Percentiles rank a stretch among this genome's conserved stretches.
phyloP scores from a whole-genome alignment of 2,329 filamentous ascomycete genomes.

The Teratosphaeria zuluensis region DNA sequence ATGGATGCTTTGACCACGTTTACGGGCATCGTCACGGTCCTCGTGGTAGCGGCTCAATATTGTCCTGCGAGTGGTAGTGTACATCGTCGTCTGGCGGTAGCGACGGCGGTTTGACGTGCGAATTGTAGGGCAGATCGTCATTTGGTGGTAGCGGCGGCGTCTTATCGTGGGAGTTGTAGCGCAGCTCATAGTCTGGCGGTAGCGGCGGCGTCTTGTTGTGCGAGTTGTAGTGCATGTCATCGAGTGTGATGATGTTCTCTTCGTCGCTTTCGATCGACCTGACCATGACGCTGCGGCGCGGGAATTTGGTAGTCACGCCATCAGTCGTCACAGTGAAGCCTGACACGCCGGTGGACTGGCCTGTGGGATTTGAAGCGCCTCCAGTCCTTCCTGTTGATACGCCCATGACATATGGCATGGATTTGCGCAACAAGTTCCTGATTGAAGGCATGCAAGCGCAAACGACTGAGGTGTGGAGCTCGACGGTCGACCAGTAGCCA shows the following conservation, averaged over 20 bases:
- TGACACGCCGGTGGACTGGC: not conserved
- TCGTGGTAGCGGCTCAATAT: no score
- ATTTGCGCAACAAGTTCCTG: slow-evolving; percentile 2
- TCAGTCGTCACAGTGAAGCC: not conserved
- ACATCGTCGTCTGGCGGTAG: no score
- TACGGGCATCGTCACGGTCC: no score
- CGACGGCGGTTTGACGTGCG: no score
- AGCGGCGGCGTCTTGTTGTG: not conserved
- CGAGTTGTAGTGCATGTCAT: not conserved
- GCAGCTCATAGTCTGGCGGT: not conserved
- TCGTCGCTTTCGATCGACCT: not conserved
- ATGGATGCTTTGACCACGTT: no score
- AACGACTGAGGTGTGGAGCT: slow-evolving; percentile 6
- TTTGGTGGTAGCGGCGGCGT: no score
- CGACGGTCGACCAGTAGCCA: slow-evolving; percentile 6
- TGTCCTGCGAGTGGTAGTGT: no score
- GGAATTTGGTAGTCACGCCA: not conserved
- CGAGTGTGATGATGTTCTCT: not conserved
- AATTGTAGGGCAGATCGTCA: no score
- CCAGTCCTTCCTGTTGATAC: slow-evolving; percentile 1
- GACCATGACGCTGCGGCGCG: not conserved
- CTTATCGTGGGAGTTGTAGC: not conserved
- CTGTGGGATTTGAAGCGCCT: not conserved
- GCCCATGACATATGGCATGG: slow-evolving; percentile 4
- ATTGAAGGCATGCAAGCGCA: slow-evolving; percentile 10